These are phyloP conservation scores for Hydnomerulius pinastri DNA, from an alignment of 768 basidiomycete species.

Conservation along the genomic window DNA sequence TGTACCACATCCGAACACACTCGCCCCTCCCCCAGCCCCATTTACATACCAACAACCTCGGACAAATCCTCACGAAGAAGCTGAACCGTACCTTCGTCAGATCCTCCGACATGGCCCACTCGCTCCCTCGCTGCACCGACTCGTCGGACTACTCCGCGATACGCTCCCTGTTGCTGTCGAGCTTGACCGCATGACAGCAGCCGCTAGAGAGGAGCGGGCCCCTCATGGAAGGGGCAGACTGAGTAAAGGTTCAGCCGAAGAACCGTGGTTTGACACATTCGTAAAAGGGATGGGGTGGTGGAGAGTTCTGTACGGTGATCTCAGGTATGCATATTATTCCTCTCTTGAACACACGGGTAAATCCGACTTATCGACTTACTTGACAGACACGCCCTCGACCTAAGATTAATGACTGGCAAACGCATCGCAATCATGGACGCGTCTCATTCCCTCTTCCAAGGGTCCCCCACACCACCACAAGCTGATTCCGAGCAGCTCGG, in stretches of 20 bases:
- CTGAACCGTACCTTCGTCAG: conserved; percentile 73
- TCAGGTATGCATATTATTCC: conserved; percentile 43
- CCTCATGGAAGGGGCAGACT: conserved; percentile 14
- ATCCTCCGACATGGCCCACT: conserved; percentile 71
- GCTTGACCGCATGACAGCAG: conserved; percentile 55
- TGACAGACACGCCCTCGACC: conserved; percentile 73
- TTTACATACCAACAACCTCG: conserved; percentile 31
- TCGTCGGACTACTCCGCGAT: conserved; percentile 70
- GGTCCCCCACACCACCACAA: background rate
- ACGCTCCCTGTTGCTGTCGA: conserved; percentile 78
- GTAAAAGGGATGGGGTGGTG: conserved; percentile 85
- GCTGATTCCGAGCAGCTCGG: conserved; percentile 28
- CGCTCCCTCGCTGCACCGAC: conserved; percentile 61
- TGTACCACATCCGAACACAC: conserved; percentile 15
- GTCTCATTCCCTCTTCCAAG: conserved; percentile 56
- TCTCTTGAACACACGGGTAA: background rate
- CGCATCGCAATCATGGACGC: conserved; percentile 76
- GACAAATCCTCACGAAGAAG: conserved; percentile 75
- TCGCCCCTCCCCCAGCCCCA: conserved; percentile 28
- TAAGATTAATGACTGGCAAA: conserved; percentile 68
- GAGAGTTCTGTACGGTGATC: conserved; percentile 68
- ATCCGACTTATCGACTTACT: background rate
- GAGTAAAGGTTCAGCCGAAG: conserved; percentile 16
- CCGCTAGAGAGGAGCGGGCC: conserved; percentile 25
- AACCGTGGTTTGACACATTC: conserved; percentile 57